Evolutionary conservation across 768 basidiomycete species (phyloP).

Genomic region (Hirschioporus abietinus): DNA sequence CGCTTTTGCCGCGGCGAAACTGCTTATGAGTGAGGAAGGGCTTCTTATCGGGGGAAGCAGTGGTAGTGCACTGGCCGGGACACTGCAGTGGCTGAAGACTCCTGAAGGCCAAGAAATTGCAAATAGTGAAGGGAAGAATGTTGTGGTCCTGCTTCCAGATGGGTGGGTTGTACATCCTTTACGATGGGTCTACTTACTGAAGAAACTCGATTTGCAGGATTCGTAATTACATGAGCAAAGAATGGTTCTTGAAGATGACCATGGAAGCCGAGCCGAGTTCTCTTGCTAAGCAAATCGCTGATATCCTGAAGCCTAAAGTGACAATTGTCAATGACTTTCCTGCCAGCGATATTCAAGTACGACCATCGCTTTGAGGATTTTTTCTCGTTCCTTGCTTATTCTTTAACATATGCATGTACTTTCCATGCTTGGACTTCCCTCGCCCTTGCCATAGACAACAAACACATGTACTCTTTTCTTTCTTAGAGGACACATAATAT

Average conservation of each 20-base stretch:
- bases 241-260: conserved; percentile 80
- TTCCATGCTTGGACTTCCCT: neutral
- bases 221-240: conserved; percentile 91
- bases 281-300: conserved; percentile 44
- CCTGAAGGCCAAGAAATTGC: conserved; percentile 61
- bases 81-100: conserved; percentile 71
- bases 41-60: conserved; percentile 92
- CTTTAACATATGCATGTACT: neutral
- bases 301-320: conserved; percentile 24
- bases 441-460: neutral
- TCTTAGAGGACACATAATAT: neutral
- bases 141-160: conserved; percentile 86
- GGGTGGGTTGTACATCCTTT: conserved; percentile 48
- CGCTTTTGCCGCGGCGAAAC: conserved; percentile 68
- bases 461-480: neutral
- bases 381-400: neutral
- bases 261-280: conserved; percentile 49
- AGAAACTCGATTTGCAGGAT: conserved; percentile 43
- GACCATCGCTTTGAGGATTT: neutral
- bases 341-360: neutral
- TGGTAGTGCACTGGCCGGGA: conserved; percentile 78
- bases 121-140: conserved; percentile 70
- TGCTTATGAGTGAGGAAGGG: conserved; percentile 79
- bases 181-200: neutral
- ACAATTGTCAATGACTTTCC: neutral